phyloP scores from a whole-genome alignment of 73 alveolate genomes.

The Paraurostyla sp. region DNA sequence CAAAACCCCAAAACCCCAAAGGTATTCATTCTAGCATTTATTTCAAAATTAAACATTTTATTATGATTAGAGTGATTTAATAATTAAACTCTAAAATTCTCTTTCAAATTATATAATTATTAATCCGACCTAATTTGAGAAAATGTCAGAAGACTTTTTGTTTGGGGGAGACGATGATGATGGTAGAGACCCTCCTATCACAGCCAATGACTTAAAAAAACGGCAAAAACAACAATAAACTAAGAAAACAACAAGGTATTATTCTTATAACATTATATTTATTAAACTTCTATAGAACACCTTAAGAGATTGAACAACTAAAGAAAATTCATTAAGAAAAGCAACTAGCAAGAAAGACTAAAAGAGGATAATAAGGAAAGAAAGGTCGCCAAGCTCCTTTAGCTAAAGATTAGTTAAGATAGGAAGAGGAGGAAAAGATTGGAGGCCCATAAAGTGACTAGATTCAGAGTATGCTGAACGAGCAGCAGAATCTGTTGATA shows the following conservation, averaged over 20 bases:
- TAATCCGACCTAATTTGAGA: too few species aligned
- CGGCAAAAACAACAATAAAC: neutral
- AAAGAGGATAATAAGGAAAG: conserved; percentile 23
- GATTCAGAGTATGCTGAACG: neutral
- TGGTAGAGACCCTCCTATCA: conserved; percentile 49
- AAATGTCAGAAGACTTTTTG: conserved; percentile 46
- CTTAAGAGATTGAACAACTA: neutral
- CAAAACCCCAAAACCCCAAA: too few species aligned
- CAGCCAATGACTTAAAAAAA: conserved; percentile 3
- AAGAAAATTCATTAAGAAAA: neutral
- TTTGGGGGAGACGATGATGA: conserved; percentile 41
- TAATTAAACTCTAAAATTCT: too few species aligned
- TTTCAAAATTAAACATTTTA: too few species aligned
- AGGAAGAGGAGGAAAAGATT: conserved; percentile 2
- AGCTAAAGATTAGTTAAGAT: neutral
- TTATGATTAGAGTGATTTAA: too few species aligned
- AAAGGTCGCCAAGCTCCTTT: conserved; percentile 30
- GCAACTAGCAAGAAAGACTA: neutral
- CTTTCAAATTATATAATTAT: too few species aligned
- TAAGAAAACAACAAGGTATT: neutral
- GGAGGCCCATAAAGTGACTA: too few species aligned
- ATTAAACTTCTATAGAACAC: neutral
- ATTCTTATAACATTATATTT: neutral
- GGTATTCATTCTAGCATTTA: too few species aligned
- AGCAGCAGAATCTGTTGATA: neutral